Conservation (phyloP, 1,284 basidiomycete species). For the Boletellus deceptivus region DNA sequence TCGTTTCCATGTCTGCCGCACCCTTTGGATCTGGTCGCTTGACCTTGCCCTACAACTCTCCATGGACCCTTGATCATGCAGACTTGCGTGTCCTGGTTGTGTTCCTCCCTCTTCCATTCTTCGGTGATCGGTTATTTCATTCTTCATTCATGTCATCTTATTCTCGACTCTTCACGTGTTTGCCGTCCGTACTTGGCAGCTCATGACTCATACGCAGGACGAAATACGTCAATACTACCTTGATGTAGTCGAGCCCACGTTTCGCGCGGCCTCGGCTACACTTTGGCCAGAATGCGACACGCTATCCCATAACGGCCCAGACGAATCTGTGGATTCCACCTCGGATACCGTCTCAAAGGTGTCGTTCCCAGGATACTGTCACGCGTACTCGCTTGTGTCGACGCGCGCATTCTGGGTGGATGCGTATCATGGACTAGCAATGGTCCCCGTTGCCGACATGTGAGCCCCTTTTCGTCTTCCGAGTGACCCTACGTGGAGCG, state of each 20-base stretch:
- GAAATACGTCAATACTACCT: slow-evolving; percentile 50
- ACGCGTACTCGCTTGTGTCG: slow-evolving; percentile 79
- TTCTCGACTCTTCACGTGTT: slow-evolving; percentile 9
- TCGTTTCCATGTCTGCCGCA: slow-evolving; percentile 4
- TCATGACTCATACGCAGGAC: slow-evolving; percentile 36
- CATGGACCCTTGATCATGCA: slow-evolving; percentile 20
- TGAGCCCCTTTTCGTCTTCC: slow-evolving; percentile 40
- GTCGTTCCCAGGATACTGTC: slow-evolving; percentile 56
- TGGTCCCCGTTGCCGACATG: slow-evolving; percentile 90
- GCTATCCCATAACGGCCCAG: neutral
- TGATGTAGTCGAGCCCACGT: slow-evolving; percentile 38
- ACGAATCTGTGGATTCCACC: neutral
- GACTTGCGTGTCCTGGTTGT: slow-evolving; percentile 3
- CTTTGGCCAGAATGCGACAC: slow-evolving; percentile 3
- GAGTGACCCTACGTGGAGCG: slow-evolving; percentile 5
- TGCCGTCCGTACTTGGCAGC: slow-evolving; percentile 8
- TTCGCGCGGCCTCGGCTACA: slow-evolving; percentile 31
- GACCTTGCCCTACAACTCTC: slow-evolving; percentile 7
- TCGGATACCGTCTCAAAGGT: slow-evolving; percentile 7
- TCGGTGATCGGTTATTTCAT: slow-evolving; percentile 4
- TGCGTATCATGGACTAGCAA: slow-evolving; percentile 77
- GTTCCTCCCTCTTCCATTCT: slow-evolving; percentile 10
- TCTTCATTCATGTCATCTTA: neutral
- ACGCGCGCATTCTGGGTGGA: slow-evolving; percentile 89
- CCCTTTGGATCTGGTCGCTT: slow-evolving; percentile 6